Evolutionary conservation across 495 filamentous ascomycete genomes (phyloP).

Genomic region (Neurospora sp.): DNA sequence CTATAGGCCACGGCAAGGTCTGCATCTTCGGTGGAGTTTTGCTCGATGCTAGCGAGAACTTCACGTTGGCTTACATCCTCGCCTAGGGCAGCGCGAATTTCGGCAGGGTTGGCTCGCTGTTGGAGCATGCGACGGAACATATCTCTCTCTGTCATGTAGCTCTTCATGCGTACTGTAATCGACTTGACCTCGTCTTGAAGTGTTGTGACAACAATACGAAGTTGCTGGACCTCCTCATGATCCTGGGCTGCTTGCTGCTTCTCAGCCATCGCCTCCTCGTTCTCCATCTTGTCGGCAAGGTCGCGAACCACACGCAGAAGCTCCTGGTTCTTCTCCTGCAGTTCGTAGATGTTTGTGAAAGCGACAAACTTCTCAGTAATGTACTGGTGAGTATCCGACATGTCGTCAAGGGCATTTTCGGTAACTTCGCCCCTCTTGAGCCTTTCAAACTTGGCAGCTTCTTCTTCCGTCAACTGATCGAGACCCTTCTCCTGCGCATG

Average conservation of each 20-base stretch:
- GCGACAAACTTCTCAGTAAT: constrained; percentile 75
- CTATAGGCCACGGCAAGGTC: constrained; percentile 46
- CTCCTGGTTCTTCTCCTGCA: constrained; percentile 82
- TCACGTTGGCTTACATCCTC: constrained; percentile 35
- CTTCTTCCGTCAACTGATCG: constrained; percentile 55
- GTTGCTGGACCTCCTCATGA: constrained; percentile 58
- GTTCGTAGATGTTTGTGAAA: constrained; percentile 72
- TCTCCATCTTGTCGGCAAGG: constrained; percentile 82
- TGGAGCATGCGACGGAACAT: constrained; percentile 93
- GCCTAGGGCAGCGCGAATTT: constrained; percentile 55
- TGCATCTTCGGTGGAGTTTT: constrained; percentile 26
- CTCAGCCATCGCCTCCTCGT: constrained; percentile 66
- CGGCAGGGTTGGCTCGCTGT: constrained; percentile 48
- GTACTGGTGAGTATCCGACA: constrained; percentile 71
- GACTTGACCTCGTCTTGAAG: constrained; percentile 64
- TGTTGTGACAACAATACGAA: constrained; percentile 52
- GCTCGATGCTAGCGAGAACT: constrained; percentile 42
- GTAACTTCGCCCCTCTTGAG: constrained; percentile 55
- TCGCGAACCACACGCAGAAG: constrained; percentile 72
- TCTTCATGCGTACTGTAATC: constrained; percentile 70
- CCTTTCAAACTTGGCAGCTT: constrained; percentile 56
- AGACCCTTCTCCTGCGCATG: constrained; percentile 70
- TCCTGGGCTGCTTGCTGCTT: constrained; percentile 60
- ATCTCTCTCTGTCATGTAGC: constrained; percentile 88
- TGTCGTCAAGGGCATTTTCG: constrained; percentile 54